phyloP scores from a whole-genome alignment of 306 rosid species.

The Lablab purpureus region DNA sequence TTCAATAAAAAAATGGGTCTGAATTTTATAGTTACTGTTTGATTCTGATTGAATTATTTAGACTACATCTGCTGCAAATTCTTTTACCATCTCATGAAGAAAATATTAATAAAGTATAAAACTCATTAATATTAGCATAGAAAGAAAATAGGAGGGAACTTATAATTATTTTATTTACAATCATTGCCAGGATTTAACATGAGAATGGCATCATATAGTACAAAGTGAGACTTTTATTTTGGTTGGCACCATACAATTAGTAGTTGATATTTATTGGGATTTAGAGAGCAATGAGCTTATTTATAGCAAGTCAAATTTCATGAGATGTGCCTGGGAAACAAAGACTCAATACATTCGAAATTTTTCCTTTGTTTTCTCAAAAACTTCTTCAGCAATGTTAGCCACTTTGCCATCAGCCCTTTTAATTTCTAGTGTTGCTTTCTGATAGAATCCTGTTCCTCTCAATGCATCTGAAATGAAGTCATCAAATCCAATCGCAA shows the following conservation, averaged over 20 bases:
- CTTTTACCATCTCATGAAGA: too few relatives aligned
- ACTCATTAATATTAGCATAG: too few relatives aligned
- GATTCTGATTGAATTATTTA: too few relatives aligned
- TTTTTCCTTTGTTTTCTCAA: conserved; percentile 86
- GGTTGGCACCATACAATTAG: neutral
- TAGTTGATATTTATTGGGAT: neutral
- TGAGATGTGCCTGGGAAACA: neutral
- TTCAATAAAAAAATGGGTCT: too few relatives aligned
- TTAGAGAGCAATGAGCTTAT: neutral
- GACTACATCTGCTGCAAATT: too few relatives aligned
- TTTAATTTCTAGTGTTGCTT: conserved; percentile 87
- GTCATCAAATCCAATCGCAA: conserved; percentile 95
- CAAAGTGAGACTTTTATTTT: neutral
- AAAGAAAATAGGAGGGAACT: too few relatives aligned
- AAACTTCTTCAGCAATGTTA: conserved; percentile 87
- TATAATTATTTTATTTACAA: neutral
- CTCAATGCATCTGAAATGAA: conserved; percentile 91
- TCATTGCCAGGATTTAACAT: neutral
- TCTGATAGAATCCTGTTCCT: conserved; percentile 90
- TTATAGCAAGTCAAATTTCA: neutral
- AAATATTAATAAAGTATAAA: too few relatives aligned
- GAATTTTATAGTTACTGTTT: too few relatives aligned
- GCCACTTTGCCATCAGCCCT: conserved; percentile 94
- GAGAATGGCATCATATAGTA: neutral
- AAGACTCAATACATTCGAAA: conserved; percentile 68